Percentiles rank a stretch among this genome's conserved stretches.
Conservation (phyloP, 805 yeast genomes). For the Saccharomyces mikatae region DNA sequence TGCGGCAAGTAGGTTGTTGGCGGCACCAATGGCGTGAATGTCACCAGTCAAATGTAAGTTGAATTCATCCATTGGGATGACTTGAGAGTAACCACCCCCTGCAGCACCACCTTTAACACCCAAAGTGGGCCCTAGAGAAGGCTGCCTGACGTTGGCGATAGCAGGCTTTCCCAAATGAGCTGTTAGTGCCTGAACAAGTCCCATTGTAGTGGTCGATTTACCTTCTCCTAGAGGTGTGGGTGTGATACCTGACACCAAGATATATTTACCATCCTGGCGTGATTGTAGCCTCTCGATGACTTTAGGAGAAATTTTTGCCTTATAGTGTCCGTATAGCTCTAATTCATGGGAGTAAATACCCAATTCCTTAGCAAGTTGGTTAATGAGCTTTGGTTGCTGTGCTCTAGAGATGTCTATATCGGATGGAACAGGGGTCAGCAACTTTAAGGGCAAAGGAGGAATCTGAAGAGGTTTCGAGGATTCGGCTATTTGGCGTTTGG, state of each 20-base stretch:
- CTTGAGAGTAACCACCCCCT: constrained; percentile 84
- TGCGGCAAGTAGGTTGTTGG: constrained; percentile 73
- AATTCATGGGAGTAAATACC: constrained; percentile 61
- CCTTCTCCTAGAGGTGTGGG: constrained; percentile 86
- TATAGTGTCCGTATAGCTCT: constrained; percentile 67
- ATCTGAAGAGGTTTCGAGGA: constrained; percentile 23
- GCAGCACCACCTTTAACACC: constrained; percentile 91
- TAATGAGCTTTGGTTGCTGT: constrained; percentile 64
- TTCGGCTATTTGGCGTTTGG: constrained; percentile 38
- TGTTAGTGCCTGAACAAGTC: constrained; percentile 72
- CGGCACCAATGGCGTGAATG: constrained; percentile 77
- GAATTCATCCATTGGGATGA: constrained; percentile 83
- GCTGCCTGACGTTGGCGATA: constrained; percentile 78
- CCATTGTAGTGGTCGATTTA: constrained; percentile 77
- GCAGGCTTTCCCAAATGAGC: constrained; percentile 64
- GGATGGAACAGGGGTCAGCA: constrained; percentile 66
- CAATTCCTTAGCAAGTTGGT: constrained; percentile 59
- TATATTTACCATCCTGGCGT: constrained; percentile 59
- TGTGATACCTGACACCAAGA: constrained; percentile 74
- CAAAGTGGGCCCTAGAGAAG: constrained; percentile 83
- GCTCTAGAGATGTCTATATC: constrained; percentile 73
- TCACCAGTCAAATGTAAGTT: constrained; percentile 83
- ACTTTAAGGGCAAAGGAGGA: constrained; percentile 48
- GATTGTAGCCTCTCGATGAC: constrained; percentile 55
- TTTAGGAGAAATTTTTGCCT: constrained; percentile 65